phyloP scores from a whole-genome alignment of 441 rosid genomes.

The Euphorbia schlechtendalii region DNA sequence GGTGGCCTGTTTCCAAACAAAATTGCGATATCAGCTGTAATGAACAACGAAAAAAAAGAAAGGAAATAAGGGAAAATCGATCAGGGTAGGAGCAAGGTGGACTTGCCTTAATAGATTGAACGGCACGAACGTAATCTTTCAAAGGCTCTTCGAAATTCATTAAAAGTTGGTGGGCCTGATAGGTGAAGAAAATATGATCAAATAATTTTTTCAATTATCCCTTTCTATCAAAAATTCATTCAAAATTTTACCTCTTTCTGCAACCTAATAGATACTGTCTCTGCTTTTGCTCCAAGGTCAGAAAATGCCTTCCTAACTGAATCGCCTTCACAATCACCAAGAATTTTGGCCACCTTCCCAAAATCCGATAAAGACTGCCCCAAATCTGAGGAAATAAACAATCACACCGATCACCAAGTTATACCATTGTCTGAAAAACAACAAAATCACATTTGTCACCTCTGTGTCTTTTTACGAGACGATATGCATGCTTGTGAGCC shows the following conservation, averaged over 20 bases:
- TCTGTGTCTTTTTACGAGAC: slow-evolving; percentile 95
- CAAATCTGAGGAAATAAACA: slow-evolving; percentile 50
- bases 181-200: slow-evolving; percentile 6
- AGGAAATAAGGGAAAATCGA: too few species aligned
- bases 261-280: slow-evolving; percentile 60
- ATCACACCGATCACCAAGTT: not conserved
- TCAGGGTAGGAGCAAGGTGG: slow-evolving; percentile 1
- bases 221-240: slow-evolving; percentile 1
- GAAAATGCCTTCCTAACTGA: slow-evolving; percentile 77
- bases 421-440: not conserved
- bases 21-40: slow-evolving; percentile 13
- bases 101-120: slow-evolving; percentile 82
- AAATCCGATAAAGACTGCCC: slow-evolving; percentile 89
- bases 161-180: slow-evolving; percentile 45
- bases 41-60: not conserved
- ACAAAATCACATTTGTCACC: slow-evolving; percentile 32
- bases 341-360: slow-evolving; percentile 89
- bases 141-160: slow-evolving; percentile 98
- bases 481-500: slow-evolving; percentile 94
- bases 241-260: slow-evolving; percentile 74
- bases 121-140: slow-evolving; percentile 93
- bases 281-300: slow-evolving; percentile 88
- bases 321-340: slow-evolving; percentile 44
- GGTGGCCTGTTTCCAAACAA: slow-evolving; percentile 61
- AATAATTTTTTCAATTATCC: not conserved